Base-by-base conservation (phyloP, 106 monocot genomes). In the Dendrobium huoshanense region DNA sequence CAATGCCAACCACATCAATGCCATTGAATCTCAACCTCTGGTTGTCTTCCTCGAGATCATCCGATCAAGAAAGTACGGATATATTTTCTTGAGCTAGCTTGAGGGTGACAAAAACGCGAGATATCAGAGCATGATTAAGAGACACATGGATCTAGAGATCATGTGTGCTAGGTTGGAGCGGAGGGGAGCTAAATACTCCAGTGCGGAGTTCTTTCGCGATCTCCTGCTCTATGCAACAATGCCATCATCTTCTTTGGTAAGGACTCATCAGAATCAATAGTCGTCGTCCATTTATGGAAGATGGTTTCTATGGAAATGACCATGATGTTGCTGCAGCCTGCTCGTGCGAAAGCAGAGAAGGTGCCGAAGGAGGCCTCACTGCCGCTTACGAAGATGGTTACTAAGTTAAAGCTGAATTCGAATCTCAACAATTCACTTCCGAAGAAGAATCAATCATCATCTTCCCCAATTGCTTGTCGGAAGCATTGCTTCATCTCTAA, bases 141-240 rank as follows among this genome's bases (percentile, higher is more conserved):
- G 79, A 80, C 92, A 98, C 89, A 81, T 98, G 83, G 97, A 98
- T 80, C 76, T 95, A 24, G 85, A 88, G 79, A 91, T 79, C 51
- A 78, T 98, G 45, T 77, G 82, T 16, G n/a, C 56, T 2, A 87
- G 83, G 81, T 51, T 98, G 67, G 87, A 87, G 24, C 42, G 61
- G 16, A 9, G 31, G 27, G 82, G 80, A 2, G 80, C 37, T 37
- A 37, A 37, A 37, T 37, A 37, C 37, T 37, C 37, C 3, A 37
- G 37, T 37, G 37, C 37, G 0, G 42, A 76, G 4, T 94, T 94
- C 81, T 47, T 37, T 3, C 37, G 3, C 3, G 97, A 98, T 76
- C 79, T 98, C 20, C 84, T 94, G 9, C 88, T 8, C 83, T 98
- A 47, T 98, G 92, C 84, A 82, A 82, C 54, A 98, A 98, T 67